phyloP scores from a whole-genome alignment of 805 yeast species.

The Metschnikowia gelsemii region DNA sequence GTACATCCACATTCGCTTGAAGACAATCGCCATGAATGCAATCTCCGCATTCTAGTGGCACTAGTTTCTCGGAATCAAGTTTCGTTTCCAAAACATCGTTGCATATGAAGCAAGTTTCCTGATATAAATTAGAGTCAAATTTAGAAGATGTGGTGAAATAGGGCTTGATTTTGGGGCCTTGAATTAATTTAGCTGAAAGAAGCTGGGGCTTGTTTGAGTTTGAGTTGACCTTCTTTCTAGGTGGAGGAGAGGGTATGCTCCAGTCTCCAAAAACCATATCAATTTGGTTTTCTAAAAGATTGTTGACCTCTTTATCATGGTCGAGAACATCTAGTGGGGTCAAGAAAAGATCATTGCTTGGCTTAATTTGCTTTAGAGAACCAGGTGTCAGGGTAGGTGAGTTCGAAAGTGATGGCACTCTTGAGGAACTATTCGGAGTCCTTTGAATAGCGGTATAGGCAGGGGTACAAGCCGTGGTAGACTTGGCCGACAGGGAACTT shows the following conservation, averaged over 20 bases:
- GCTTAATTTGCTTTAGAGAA: slow-evolving; percentile 3
- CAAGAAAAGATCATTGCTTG: slow-evolving; percentile 12
- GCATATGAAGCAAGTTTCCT: slow-evolving; percentile 47
- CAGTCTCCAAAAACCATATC: slow-evolving; percentile 17
- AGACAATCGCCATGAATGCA: slow-evolving; percentile 60
- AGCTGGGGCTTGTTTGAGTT: slow-evolving; percentile 4
- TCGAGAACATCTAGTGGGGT: slow-evolving; percentile 22
- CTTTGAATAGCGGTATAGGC: background rate
- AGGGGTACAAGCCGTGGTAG: slow-evolving; percentile 2
- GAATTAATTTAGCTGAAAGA: slow-evolving; percentile 1
- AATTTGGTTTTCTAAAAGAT: slow-evolving; percentile 15
- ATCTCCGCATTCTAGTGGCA: slow-evolving; percentile 56
- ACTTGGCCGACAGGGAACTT: slow-evolving; percentile 4
- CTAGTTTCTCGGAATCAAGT: slow-evolving; percentile 43
- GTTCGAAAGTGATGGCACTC: slow-evolving; percentile 13
- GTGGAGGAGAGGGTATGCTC: slow-evolving; percentile 22
- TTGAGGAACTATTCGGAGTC: slow-evolving; percentile 12
- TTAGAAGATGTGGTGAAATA: slow-evolving; percentile 9
- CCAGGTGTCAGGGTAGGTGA: slow-evolving; percentile 18
- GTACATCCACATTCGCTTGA: slow-evolving; percentile 15
- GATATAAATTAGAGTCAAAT: slow-evolving; percentile 2
- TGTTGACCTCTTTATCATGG: slow-evolving; percentile 13
- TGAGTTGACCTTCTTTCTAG: slow-evolving; percentile 9
- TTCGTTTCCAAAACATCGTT: slow-evolving; percentile 49
- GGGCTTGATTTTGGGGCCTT: slow-evolving; percentile 15